Conservation (phyloP, 1,284 basidiomycete species). For the Wallemia hederae region DNA sequence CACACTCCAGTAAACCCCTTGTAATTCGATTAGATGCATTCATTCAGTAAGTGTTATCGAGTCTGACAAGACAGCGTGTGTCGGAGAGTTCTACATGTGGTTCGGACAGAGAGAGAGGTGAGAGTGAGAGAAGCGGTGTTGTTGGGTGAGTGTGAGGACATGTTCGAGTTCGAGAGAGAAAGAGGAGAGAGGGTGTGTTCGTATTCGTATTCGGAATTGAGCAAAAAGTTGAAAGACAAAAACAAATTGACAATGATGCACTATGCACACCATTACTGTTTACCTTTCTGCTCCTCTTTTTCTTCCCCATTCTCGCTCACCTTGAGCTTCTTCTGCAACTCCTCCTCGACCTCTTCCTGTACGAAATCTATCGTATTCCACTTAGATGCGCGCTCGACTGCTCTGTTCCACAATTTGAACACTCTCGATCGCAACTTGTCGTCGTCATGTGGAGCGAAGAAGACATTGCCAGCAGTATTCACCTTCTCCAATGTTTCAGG, state of each 20-base stretch:
- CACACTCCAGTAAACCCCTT: no score
- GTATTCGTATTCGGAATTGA: no score
- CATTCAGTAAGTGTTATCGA: background rate
- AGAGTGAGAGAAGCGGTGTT: no score
- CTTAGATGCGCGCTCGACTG: slow-evolving; percentile 43
- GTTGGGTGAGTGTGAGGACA: no score
- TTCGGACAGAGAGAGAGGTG: background rate
- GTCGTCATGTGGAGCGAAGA: slow-evolving; percentile 33
- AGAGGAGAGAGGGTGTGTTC: no score
- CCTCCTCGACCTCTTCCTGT: background rate
- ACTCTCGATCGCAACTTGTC: slow-evolving; percentile 29
- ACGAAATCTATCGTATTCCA: slow-evolving; percentile 23
- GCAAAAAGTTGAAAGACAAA: no score
- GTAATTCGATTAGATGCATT: background rate
- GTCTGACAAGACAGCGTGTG: background rate
- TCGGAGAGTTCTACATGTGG: background rate
- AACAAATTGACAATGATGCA: no score
- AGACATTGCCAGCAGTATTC: slow-evolving; percentile 50
- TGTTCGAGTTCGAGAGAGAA: no score
- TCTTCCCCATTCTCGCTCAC: background rate
- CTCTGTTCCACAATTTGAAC: slow-evolving; percentile 53
- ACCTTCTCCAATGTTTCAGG: slow-evolving; percentile 68
- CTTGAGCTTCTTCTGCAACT: background rate
- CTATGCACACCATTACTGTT: no score
- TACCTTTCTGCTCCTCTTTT: background rate